Percentiles rank a stretch among this genome's conserved stretches.
Conservation (phyloP, 768 basidiomycete species). For the Trametes cubensis region DNA sequence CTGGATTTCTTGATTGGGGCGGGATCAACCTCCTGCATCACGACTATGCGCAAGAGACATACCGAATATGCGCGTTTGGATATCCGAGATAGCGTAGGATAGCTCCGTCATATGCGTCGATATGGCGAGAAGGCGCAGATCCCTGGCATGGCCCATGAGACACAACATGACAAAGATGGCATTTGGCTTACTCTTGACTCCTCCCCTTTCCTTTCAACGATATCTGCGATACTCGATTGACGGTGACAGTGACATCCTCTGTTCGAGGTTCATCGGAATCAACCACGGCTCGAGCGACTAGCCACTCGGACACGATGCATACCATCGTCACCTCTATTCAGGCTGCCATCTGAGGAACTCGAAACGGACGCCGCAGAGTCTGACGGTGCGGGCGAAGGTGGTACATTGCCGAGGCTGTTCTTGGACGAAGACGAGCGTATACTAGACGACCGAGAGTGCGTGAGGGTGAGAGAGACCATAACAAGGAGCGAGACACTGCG, state of each 20-base stretch:
- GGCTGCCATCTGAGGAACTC: constrained; percentile 50
- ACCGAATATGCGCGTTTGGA: constrained; percentile 92
- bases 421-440: constrained; percentile 31
- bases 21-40: neutral
- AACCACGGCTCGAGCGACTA: constrained; percentile 18
- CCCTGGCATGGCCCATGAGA: constrained; percentile 45
- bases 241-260: constrained; percentile 79
- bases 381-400: constrained; percentile 31
- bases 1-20: constrained; percentile 69
- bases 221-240: constrained; percentile 48
- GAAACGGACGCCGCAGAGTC: constrained; percentile 26
- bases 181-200: constrained; percentile 66
- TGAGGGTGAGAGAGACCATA: constrained; percentile 32
- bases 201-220: constrained; percentile 51
- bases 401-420: constrained; percentile 31
- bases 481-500: constrained; percentile 26
- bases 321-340: constrained; percentile 69
- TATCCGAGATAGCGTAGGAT: constrained; percentile 84
- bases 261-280: constrained; percentile 14
- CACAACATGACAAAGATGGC: constrained; percentile 30
- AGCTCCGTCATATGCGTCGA: constrained; percentile 88
- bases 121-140: constrained; percentile 74
- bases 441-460: constrained; percentile 28
- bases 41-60: constrained; percentile 25
- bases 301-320: constrained; percentile 26